These are phyloP conservation scores for Clonostachys chloroleuca DNA, from an alignment of 2,329 filamentous ascomycete species.

Conservation along the genomic window DNA sequence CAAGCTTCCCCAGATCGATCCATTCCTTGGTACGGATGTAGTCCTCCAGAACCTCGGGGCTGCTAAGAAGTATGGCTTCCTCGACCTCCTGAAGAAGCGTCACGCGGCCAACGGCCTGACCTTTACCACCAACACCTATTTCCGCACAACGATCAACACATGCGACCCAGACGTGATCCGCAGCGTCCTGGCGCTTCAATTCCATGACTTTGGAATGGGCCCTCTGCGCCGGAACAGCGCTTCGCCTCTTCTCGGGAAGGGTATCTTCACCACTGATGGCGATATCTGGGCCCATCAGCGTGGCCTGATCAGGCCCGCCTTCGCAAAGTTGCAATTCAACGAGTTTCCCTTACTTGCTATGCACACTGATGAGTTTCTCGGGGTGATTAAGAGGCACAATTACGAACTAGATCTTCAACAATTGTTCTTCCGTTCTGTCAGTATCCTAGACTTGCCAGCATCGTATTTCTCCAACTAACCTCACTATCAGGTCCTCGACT, in stretches of 20 bases:
- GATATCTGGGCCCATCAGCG: slow-evolving; percentile 32
- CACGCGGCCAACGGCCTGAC: neutral
- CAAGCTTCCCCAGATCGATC: neutral
- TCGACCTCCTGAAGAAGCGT: neutral
- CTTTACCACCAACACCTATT: neutral
- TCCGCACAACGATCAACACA: slow-evolving; percentile 9
- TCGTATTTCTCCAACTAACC: too few species aligned
- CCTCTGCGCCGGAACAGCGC: slow-evolving; percentile 5
- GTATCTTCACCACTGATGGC: slow-evolving; percentile 39
- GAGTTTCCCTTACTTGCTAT: slow-evolving; percentile 20
- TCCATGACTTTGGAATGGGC: slow-evolving; percentile 35
- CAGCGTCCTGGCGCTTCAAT: slow-evolving; percentile 41
- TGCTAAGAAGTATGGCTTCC: neutral
- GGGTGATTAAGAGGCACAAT: slow-evolving; percentile 7
- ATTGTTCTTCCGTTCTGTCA: slow-evolving; percentile 50
- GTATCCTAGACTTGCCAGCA: slow-evolving; percentile 30
- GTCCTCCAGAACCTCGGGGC: neutral
- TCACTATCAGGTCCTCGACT: slow-evolving; percentile 12
- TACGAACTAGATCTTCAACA: slow-evolving; percentile 39
- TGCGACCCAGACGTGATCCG: slow-evolving; percentile 44
- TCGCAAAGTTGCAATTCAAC: slow-evolving; percentile 14
- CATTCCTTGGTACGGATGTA: neutral
- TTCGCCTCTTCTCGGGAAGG: slow-evolving; percentile 23
- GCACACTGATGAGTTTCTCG: slow-evolving; percentile 21
- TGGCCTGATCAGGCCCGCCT: slow-evolving; percentile 19